Conservation (phyloP, 257 asterid species). For the Salvia miltiorrhiza region DNA sequence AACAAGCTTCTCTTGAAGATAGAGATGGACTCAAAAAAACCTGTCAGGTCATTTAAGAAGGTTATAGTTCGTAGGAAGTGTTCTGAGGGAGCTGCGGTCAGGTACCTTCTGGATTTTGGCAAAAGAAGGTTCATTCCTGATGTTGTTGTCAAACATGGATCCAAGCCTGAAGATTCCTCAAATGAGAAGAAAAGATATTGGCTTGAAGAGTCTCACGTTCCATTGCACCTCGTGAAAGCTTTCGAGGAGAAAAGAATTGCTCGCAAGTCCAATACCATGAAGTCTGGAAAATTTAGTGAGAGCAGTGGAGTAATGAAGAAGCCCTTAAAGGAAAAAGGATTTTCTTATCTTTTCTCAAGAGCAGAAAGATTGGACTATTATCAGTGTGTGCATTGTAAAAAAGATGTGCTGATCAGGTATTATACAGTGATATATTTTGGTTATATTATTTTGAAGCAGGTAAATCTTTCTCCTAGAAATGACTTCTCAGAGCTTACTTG, state of each 20-base stretch:
- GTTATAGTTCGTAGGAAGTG: conserved; percentile 73
- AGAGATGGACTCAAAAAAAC: conserved; percentile 61
- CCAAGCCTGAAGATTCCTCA: conserved; percentile 57
- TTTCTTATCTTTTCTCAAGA: conserved; percentile 70
- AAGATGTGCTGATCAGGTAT: conserved; percentile 78
- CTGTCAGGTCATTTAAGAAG: conserved; percentile 71
- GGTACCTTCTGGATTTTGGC: conserved; percentile 93
- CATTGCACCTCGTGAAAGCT: conserved; percentile 76
- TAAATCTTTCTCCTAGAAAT: conserved; percentile 9
- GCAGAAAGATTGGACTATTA: conserved; percentile 55
- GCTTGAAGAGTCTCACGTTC: conserved; percentile 86
- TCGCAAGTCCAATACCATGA: conserved; percentile 60
- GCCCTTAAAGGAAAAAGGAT: conserved; percentile 56
- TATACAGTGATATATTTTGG: background rate
- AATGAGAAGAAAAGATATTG: conserved; percentile 75
- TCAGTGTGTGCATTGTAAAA: conserved; percentile 76
- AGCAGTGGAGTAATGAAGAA: conserved; percentile 29
- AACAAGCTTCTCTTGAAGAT: conserved; percentile 35
- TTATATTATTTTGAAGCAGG: conserved; percentile 1
- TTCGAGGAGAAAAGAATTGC: conserved; percentile 83
- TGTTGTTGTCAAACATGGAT: conserved; percentile 65
- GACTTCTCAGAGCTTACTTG: conserved; percentile 13
- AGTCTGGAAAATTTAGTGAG: conserved; percentile 40
- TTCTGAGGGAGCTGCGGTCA: conserved; percentile 52
- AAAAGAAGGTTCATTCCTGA: conserved; percentile 91